Base-by-base conservation (phyloP, 1,284 basidiomycete species). In the Inonotus hispidus region DNA sequence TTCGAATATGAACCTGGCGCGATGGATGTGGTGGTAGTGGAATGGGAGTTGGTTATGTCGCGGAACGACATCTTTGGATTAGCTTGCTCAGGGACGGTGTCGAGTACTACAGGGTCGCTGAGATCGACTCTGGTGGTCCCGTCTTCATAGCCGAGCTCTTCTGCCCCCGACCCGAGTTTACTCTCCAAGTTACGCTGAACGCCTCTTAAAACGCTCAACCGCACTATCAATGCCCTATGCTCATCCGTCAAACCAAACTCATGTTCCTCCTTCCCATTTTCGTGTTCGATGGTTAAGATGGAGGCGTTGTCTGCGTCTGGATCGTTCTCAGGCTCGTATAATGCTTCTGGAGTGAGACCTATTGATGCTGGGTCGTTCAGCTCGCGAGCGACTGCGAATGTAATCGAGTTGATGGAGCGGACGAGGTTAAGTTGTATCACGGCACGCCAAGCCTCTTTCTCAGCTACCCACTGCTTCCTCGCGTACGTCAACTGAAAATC, bases 341-440 rank as follows among this genome's bases (percentile, higher is more conserved):
- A 13, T 25, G 45, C 49, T 19, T 14, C 29, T 6, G 49, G 43
- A 16, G 13, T 49, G 19, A 16, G 16, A 4, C 32, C 32, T 32
- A 32, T n/a, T 43, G 45, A 45, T 49, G 23, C 23, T 54, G 58
- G 13, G 32, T 7, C 71, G 2, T 74, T 68, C 77, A 87, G 82
- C 66, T 85, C 84, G 29, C 77, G 77, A n/a, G 72, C 66, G 60
- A 89, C 73, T 49, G 79, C 71, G 55, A 86, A 79, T 16, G 88
- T 74, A 53, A 90, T 81, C 49, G 72, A 71, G 66, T 83, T 80
- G 68, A 88, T 78, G 65, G 85, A 87, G 62, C 87, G 82, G 61
- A 89, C 79, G 70, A 91, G 81, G 70, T 91, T 86, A 70, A 91
- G 81, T 68, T 86, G 85, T 65, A 92, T 84, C 64, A 92, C 85